phyloP scores from a whole-genome alignment of 2,329 filamentous ascomycete species.

The Trichophyton mentagrophytes region DNA sequence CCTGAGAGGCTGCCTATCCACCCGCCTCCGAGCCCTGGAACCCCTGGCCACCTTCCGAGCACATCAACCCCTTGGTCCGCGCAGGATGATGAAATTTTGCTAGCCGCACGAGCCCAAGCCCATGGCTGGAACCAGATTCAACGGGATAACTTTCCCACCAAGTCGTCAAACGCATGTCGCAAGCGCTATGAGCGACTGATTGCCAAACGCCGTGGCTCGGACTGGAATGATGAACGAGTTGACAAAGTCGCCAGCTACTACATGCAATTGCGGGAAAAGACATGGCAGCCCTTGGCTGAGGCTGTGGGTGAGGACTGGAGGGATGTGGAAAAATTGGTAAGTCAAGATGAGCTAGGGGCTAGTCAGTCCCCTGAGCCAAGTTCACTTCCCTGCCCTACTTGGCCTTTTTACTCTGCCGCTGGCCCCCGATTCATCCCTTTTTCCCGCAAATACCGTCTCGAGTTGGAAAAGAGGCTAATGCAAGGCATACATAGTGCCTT shows the following conservation, averaged over 20 bases:
- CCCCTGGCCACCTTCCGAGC: constrained; percentile 9
- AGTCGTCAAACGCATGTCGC: constrained; percentile 70
- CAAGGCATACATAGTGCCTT: constrained; percentile 13
- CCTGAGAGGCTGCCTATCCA: constrained; percentile 1
- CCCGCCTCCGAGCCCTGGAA: constrained; percentile 6
- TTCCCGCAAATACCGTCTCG: background rate
- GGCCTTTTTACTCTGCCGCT: too few species aligned
- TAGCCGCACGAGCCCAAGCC: constrained; percentile 58
- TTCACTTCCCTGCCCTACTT: background rate
- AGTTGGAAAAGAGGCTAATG: background rate
- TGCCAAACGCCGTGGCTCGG: constrained; percentile 57
- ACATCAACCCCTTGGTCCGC: constrained; percentile 52
- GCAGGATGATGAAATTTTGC: constrained; percentile 60
- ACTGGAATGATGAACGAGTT: constrained; percentile 66
- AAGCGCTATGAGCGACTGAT: constrained; percentile 78
- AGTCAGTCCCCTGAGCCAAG: background rate
- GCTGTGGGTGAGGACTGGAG: constrained; percentile 44
- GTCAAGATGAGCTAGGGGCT: constrained; percentile 21
- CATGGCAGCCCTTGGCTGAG: constrained; percentile 65
- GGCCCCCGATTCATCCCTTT: background rate
- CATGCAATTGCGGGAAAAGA: constrained; percentile 64
- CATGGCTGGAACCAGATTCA: constrained; percentile 79
- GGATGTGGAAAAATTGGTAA: constrained; percentile 71
- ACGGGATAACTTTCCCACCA: constrained; percentile 59
- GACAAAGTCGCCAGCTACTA: constrained; percentile 66